Conservation (phyloP, 2,329 filamentous ascomycete genomes). For the Calonectria ilicicola region DNA sequence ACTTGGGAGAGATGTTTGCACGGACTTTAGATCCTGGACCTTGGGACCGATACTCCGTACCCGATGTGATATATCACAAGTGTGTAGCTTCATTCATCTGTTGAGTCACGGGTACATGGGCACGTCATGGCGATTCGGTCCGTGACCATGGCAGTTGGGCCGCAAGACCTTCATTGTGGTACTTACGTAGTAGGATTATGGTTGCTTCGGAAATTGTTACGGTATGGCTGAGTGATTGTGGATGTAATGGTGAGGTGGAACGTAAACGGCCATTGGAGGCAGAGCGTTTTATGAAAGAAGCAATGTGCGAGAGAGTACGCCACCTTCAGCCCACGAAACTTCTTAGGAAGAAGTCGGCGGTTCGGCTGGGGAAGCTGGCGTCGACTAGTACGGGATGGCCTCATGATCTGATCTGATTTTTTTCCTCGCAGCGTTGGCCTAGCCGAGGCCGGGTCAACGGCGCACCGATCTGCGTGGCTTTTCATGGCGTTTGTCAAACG, state of each 20-base stretch:
- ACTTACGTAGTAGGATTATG: not conserved
- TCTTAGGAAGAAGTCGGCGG: not conserved
- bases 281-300: slow-evolving; percentile 11
- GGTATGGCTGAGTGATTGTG: not conserved
- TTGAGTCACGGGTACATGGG: not conserved
- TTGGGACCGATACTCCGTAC: not conserved
- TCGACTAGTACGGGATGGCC: not conserved
- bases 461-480: not conserved
- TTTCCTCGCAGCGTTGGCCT: not conserved
- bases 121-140: not conserved
- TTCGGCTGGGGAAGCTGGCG: not conserved
- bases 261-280: not conserved
- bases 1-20: not conserved
- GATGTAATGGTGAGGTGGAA: not conserved
- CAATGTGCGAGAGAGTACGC: slow-evolving; percentile 1
- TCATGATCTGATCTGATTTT: slow-evolving; percentile 23
- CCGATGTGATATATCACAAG: not conserved
- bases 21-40: not conserved
- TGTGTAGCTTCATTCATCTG: not conserved
- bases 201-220: slow-evolving; percentile 12
- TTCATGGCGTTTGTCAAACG: not conserved
- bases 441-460: not conserved
- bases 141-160: not conserved
- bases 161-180: not conserved
- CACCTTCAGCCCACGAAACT: not conserved